Evolutionary conservation across 257 asterid species (phyloP), one percentile per base, ranked within the genome.

Genomic region (Gynochthodes officinalis): DNA sequence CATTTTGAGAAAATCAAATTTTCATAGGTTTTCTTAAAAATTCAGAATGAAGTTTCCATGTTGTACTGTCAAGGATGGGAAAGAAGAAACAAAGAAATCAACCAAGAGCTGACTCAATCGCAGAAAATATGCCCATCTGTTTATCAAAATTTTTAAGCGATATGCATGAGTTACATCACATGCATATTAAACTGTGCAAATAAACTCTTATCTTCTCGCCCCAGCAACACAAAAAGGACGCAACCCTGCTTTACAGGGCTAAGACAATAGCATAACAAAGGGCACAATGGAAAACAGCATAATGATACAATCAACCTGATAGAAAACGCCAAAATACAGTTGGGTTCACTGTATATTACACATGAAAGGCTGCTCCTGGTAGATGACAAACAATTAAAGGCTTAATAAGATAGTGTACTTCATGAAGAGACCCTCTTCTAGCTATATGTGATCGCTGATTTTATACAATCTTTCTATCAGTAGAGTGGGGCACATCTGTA

Each of bases 351-450:
- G 89, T 86, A 82, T 52, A 66, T 74, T 87, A 86, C 98, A 92
- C 96, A 92, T 90, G 96, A 89, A 86, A 90, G 91, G 83, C 89
- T 87, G 96, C 83, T 87, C 86, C 75, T 77, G 80, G 84, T 79
- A 84, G 90, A 81, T 87, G 85, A 79, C 87, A 86, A 82, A 80
- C 76, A 87, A 86, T 90, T 90, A 83, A 87, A 83, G 83, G 76
- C 68, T 55, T 76, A 80, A 82, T 75, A 83, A 84, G 79, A 76
- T 86, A 76, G 75, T 66, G 84, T 71, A 75, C 84, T 73, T 75
- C 73, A 72, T 70, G 0, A 44, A 67, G 64, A 78, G 84, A 78
- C 70, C 73, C 66, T 75, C 76, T 69, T 76, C 70, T 80, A 82
- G 79, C 89, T 57, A 81, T 74, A 79, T 82, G 84, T 81, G 83